These are phyloP conservation scores for Penicillium palitans DNA, from an alignment of 2,329 filamentous ascomycete genomes.

Conservation along the genomic window DNA sequence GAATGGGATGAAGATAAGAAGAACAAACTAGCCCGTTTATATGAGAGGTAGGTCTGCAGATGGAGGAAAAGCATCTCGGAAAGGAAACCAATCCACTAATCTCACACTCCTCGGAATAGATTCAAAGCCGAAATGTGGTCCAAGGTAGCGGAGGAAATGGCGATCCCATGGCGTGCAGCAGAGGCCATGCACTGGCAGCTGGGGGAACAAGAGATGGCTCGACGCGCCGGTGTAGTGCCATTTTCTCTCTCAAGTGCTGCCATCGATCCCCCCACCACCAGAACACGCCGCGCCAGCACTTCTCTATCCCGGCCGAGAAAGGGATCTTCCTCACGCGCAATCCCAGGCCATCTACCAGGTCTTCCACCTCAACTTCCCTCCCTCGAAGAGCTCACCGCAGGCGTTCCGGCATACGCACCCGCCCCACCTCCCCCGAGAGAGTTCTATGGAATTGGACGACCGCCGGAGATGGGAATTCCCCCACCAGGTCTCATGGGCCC, in stretches of 20 bases:
- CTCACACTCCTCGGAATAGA: slow-evolving; percentile 50
- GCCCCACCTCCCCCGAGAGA: slow-evolving; percentile 38
- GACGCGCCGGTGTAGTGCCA: slow-evolving; percentile 82
- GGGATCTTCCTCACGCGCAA: slow-evolving; percentile 42
- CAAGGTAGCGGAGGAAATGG: slow-evolving; percentile 92
- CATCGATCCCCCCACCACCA: slow-evolving; percentile 48
- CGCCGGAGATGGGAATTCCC: slow-evolving; percentile 33
- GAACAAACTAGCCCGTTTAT: slow-evolving; percentile 90
- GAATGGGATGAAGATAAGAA: slow-evolving; percentile 98
- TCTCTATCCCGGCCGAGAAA: slow-evolving; percentile 43
- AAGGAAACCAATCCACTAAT: slow-evolving; percentile 13
- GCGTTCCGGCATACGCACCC: slow-evolving; percentile 47
- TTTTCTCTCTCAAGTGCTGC: slow-evolving; percentile 69
- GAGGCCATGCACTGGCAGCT: slow-evolving; percentile 99
- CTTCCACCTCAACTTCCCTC: slow-evolving; percentile 43
- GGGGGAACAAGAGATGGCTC: slow-evolving; percentile 90
- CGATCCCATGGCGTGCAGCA: slow-evolving; percentile 88
- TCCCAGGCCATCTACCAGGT: slow-evolving; percentile 27
- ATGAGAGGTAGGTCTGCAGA: slow-evolving; percentile 74
- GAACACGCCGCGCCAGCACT: slow-evolving; percentile 40
- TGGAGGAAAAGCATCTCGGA: not conserved
- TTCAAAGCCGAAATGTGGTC: slow-evolving; percentile 99
- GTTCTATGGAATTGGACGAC: slow-evolving; percentile 36
- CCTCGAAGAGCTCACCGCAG: slow-evolving; percentile 49
- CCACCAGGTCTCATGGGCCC: slow-evolving; percentile 35